Base-by-base conservation (phyloP, 345 rosid genomes). In the Trapa bicornis region DNA sequence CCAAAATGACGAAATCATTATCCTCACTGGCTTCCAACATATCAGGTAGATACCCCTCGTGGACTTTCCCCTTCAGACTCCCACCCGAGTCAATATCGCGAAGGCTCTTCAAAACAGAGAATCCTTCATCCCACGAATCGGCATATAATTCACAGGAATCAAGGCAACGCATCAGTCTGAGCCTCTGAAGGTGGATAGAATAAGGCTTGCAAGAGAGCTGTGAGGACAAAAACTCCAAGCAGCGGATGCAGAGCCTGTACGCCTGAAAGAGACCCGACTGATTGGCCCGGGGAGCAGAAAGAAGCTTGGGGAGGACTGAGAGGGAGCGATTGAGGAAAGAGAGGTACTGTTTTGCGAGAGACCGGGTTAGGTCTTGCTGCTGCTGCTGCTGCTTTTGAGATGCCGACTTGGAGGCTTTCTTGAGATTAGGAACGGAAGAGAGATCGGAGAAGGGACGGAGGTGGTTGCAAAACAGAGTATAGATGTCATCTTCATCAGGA, bases 251-350 rank as follows among this genome's bases (percentile, higher is more conserved):
- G 2, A 89, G 83, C 16, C 72, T 52, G 56, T 83, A 91, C 1
- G 77, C 71, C n/a, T 81, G 76, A 64, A 87, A 80, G 42, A 91
- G 72, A 39, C 77, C 79, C 15, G 57, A 36, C 47, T 79, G 41
- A 70, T 52, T 39, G 47, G 70, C 4, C 56, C 75, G 67, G 14
- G 76, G 78, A 45, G 73, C 68, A 47, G 86, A 81, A 72, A 89
- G 85, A 69, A 91, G 91, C 72, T 81, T 91, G n/a, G 89, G 96
- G 50, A 91, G 68, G 68, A 91, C 69, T 0, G 87, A 75, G 64
- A 91, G 82, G 33, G 83, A 84, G 66, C 85, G 87, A 71, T 87
- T 91, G 78, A 91, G 82, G 72, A 94, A 91, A 14, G 86, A 70
- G 9, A 91, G 87, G 65, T 82, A 85, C 65, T 79, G 85, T 72